Percentiles rank a stretch among this genome's conserved stretches.
These are phyloP conservation scores for Podaxis pistillaris DNA, from an alignment of 768 basidiomycete genomes.

Conservation along the genomic window DNA sequence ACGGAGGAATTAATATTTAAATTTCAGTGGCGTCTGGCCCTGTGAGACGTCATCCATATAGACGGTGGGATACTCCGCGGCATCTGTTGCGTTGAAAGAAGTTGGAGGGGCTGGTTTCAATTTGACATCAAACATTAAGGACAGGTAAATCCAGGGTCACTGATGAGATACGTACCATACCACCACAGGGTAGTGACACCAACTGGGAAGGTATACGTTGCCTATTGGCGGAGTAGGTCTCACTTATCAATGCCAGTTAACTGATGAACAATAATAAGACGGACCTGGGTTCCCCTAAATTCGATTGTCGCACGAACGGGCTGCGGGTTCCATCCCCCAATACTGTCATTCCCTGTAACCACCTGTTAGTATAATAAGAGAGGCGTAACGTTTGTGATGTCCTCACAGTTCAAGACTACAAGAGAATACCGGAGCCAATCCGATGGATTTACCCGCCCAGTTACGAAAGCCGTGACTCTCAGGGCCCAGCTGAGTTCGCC, in stretches of 20 bases:
- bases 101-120: neutral
- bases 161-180: constrained; percentile 29
- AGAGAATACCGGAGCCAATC: constrained; percentile 68
- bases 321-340: constrained; percentile 51
- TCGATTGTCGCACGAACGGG: constrained; percentile 59
- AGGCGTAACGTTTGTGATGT: neutral
- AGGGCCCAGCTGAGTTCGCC: constrained; percentile 54
- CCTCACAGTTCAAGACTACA: constrained; percentile 65
- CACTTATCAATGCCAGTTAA: neutral
- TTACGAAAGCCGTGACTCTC: constrained; percentile 61
- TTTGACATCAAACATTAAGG: neutral
- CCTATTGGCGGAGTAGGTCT: constrained; percentile 31
- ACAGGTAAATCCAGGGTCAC: too few relatives aligned
- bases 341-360: constrained; percentile 43
- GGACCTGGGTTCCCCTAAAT: constrained; percentile 60
- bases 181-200: constrained; percentile 59
- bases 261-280: constrained; percentile 8
- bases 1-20: neutral
- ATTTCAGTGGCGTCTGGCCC: constrained; percentile 1
- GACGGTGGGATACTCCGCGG: neutral
- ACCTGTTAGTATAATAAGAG: neutral
- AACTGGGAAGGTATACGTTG: constrained; percentile 68
- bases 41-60: neutral
- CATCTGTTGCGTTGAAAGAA: neutral
- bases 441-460: constrained; percentile 44